Conservation (phyloP, 768 basidiomycete species). For the Coprinopsis marcescibilis region DNA sequence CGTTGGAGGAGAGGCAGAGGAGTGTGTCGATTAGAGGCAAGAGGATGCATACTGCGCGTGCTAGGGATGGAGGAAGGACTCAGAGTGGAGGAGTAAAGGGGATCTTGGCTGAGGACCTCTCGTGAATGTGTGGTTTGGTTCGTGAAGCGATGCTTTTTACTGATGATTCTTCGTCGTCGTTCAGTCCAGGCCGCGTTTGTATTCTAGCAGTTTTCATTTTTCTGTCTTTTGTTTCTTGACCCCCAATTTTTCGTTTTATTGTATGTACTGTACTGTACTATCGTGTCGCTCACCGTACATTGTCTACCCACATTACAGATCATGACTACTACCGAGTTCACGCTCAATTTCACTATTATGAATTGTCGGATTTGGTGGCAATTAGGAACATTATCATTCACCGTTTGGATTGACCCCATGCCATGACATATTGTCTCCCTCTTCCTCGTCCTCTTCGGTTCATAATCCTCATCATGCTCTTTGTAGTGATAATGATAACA, state of each 20-base stretch:
- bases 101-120: constrained; percentile 42
- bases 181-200: no score
- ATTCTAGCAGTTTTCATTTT: no score
- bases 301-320: background rate
- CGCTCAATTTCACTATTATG: background rate
- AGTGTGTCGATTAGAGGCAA: constrained; percentile 13
- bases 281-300: background rate
- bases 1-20: constrained; percentile 18
- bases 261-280: background rate
- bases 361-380: background rate
- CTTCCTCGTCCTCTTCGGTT: background rate
- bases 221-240: background rate
- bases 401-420: background rate
- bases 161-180: no score
- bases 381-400: background rate
- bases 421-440: background rate
- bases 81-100: constrained; percentile 85
- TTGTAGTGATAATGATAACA: background rate
- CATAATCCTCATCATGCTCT: background rate
- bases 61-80: constrained; percentile 75
- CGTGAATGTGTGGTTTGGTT: background rate
- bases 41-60: constrained; percentile 69
- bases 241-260: background rate
- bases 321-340: background rate
- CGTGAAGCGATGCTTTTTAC: no score